Base-by-base conservation (phyloP, 2,329 filamentous ascomycete species). In the Sporothrix dimorphospora region DNA sequence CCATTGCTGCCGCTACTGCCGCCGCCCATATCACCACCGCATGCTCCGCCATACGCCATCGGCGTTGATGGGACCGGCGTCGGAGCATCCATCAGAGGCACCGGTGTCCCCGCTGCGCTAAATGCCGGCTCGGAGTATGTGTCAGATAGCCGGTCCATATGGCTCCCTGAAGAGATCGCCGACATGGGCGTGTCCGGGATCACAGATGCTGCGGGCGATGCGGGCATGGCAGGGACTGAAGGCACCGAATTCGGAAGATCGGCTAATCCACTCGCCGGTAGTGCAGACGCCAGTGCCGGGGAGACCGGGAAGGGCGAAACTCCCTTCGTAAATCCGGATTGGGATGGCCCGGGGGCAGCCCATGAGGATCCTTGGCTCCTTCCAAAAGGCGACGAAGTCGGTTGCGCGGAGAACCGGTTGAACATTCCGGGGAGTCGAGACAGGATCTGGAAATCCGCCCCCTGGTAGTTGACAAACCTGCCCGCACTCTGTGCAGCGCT, bases 391-490 rank as follows among this genome's bases (percentile, higher is more conserved):
- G 69, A 65, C 27, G 45, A 65, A 3, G 61, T 19, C 38, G 70
- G 49, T 27, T 42, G 34, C 74, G 63, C 68, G 74, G 73, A 69
- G 77, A 74, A 86, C 82, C 47, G 75, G 73, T 71, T 77, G 73
- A 87, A 83, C 45, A 65, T 63, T 1, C 83, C 82, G 0, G 86
- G 86, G 6, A 88, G 83, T 78, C 86, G 79, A 7, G 83, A 77
- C 30, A 89, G 77, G 1, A 83, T 72, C 69, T 80, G 80, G 76
- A 86, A 81, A 70, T 86, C 81, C 24, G 82, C 75, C 8, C 27
- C 45, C 0, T 79, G 78, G 70, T 82, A 88, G 30, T 80, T 79
- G 38, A 81, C 79, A 27, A 87, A 77, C 47, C 78, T 78, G 21
- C 79, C 74, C 12, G 81, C 81, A 16, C 47, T 55, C 24, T 47